Base-by-base conservation (phyloP, 2,329 filamentous ascomycete species). In the Monosporascus cannonballus region DNA sequence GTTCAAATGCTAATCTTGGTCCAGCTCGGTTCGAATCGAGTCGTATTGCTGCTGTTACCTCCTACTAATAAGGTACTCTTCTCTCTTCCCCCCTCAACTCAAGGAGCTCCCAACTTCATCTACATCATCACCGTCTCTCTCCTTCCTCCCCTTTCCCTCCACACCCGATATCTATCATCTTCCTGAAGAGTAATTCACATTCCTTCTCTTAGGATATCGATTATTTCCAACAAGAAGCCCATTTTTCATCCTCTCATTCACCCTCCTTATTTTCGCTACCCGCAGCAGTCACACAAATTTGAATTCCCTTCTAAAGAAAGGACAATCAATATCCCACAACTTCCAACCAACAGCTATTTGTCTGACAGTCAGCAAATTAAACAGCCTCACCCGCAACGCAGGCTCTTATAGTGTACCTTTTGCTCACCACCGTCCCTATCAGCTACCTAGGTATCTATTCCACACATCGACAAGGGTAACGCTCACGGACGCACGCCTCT, bases 221-320 rank as follows among this genome's bases (percentile, higher is more conserved):
- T 57, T 56, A 64, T 61, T 59, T 55, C 63, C 67, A 69, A 66
- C 62, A 61, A 56, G 61, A 65, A 60, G 68, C 64, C 70, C 68
- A 68, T 64, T 66, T 73, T 77, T 73, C 72, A 72, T 75, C 67
- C 63, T 67, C 64, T 65, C 65, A 64, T 69, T 72, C 65, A 65
- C 62, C 65, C 67, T 69, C 68, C 69, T 74, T 73, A 69, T 67
- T 61, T 64, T 55, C 42, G 30, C 22, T 52, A 51, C 58, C 69
- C 63, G 66, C 66, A 66, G 60, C 67, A 70, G 68, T 69, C 67
- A 59, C 59, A 59, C 62, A 24, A 22, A 46, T 27, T 27, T 46
- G 22, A 61, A 60, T 55, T 57, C 30, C 30, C 30, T 34, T 34
- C 30, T 14, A 14, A 34, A 34, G 30, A 34, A 34, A 34, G 30